Base-by-base conservation (phyloP, 208 protist species). In the Crithidia brevicula region DNA sequence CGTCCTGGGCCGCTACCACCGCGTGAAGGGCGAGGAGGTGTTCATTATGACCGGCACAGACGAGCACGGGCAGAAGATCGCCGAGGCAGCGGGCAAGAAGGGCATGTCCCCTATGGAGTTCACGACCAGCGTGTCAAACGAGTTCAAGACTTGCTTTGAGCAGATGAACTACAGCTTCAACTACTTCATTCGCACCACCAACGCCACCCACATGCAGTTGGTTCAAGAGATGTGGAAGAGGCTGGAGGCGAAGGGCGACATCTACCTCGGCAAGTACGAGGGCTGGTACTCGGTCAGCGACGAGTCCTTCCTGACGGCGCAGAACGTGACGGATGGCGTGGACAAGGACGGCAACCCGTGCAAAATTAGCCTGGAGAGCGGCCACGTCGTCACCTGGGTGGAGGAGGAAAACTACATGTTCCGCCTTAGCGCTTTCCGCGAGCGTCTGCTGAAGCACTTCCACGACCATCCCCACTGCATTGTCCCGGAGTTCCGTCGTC, bases 381-480 rank as follows among this genome's bases (percentile, higher is more conserved):
- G 96, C 4, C 77, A 98, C 58, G 74, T 84, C 18, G 91, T 98
- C 16, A 95, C 97, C 31, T 99, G 95, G 96, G 85, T 99, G 30
- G 72, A 74, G 42, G 98, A 99, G 84, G 89, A 98, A 38, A 99
- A 99, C 82, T 99, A 99, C 85, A 98, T 98, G 89, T 99, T 99
- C 76, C 89, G 89, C 51, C 87, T 99, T 7, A 96, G 86, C 33
- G 72, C 75, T 13, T 99, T 98, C 68, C 69, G 78, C 51, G 77
- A 98, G 11, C 63, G 70, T 1, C 69, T 99, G 11, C 77, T 97
- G 15, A 66, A 96, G 51, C 97, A 81, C 76, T 94, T 95, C 63
- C 43, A 91, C 50, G 77, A 74, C 54, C 86, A 98, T 68, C 85
- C 94, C 25, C 77, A 83, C 52, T 91, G 84, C 67, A 98, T 99